Conservation (phyloP, 768 basidiomycete species). For the Lactifluus subvellereus region DNA sequence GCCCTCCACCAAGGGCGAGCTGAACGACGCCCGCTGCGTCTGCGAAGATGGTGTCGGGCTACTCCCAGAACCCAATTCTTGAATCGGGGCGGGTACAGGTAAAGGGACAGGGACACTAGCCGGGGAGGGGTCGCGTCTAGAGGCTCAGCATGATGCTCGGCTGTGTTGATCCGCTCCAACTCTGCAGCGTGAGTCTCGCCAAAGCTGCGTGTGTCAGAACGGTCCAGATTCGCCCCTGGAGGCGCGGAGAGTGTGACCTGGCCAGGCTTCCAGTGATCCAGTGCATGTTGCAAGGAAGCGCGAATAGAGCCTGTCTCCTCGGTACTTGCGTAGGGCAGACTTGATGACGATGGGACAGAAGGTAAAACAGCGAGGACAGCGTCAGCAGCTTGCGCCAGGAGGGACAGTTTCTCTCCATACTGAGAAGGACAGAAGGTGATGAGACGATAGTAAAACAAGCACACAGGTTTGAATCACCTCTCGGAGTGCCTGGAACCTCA, state of each 20-base stretch:
- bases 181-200: conserved; percentile 79
- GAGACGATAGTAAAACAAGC: conserved; percentile 6
- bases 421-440: conserved; percentile 28
- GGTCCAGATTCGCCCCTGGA: conserved; percentile 46
- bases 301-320: conserved; percentile 63
- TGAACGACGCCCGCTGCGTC: conserved; percentile 11
- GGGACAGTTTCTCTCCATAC: conserved; percentile 77
- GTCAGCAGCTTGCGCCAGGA: conserved; percentile 65
- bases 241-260: conserved; percentile 42
- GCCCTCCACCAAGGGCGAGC: conserved; percentile 33
- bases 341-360: conserved; percentile 52
- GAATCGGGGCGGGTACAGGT: conserved; percentile 9
- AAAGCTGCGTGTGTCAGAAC: conserved; percentile 76
- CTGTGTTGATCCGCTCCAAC: conserved; percentile 49
- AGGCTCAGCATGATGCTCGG: conserved; percentile 24
- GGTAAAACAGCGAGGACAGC: conserved; percentile 61
- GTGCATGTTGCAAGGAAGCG: conserved; percentile 67
- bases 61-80: conserved; percentile 3
- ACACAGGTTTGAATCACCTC: conserved; percentile 45
- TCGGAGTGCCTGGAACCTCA: conserved; percentile 76
- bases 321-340: conserved; percentile 54
- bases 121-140: background rate
- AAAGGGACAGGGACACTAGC: conserved; percentile 1
- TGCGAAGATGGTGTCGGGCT: conserved; percentile 10
- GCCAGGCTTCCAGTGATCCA: conserved; percentile 74